Base-by-base conservation (phyloP, 2,329 filamentous ascomycete species). In the Penicillium decumbens region DNA sequence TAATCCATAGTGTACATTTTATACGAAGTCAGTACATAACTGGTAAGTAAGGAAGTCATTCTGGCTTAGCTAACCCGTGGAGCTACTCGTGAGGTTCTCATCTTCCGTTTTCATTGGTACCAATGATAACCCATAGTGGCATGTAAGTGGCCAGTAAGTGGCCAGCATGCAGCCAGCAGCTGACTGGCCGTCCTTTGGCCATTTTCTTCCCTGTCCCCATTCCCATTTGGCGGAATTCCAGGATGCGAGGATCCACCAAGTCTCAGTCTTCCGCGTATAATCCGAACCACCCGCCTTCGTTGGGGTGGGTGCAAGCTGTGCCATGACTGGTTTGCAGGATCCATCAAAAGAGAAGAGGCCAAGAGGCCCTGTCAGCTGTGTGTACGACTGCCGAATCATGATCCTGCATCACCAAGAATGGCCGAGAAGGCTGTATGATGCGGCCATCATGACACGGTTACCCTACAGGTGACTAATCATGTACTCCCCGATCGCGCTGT, bases 181-280 rank as follows among this genome's bases (percentile, higher is more conserved):
- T 49, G 40, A 50, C 48, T 42, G 43, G 45, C 29, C 48, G 32
- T 44, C 41, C 46, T 23, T 38, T 32, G 20, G 40, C 41, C 10
- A 29, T 29, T 29, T 46, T 29, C 28, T 23, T 23, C 20, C 4
- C 20, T 23, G 20, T 23, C 20, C 20, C 20, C 20, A 23, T 23
- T 24, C 15, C 13, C 25, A 23, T 48, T 27, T 53, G 43, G 42
- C 47, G 52, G 52, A 57, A 55, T 55, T 53, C 54, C 49, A 55
- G 52, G 54, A 53, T 57, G 54, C 40, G 49, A 57, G 54, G 49
- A 25, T 54, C 54, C 54, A 54, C 54, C 48, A 48, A 37, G 33
- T 47, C 49, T 53, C 50, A 57, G 47, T 54, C 41, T 54, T 54
- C 55, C 55, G 53, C 53, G 49, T 50, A 55, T 53, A 55, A 53